A percentile compares a stretch with the other conserved stretches of the same genome.
Evolutionary conservation across 1,284 basidiomycete genomes (phyloP).

Genomic region (Fomitiporia mediterranea): DNA sequence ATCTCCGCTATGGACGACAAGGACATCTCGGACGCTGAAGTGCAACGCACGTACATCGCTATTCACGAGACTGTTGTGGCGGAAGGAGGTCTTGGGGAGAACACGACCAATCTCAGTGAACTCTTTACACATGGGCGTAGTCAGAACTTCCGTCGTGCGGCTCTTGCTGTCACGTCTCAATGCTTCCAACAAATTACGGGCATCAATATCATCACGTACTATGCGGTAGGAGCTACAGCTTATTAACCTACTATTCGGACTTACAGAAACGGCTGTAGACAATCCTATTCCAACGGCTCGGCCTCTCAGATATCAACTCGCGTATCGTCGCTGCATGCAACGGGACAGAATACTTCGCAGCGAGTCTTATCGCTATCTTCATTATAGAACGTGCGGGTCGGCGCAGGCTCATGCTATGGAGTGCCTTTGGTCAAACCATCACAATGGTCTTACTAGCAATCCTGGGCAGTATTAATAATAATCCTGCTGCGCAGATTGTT

Average conservation of each 20-base stretch:
- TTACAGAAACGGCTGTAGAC: slow-evolving; percentile 34
- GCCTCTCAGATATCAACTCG: slow-evolving; percentile 54
- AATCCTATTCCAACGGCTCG: slow-evolving; percentile 54
- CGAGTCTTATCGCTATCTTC: slow-evolving; percentile 53
- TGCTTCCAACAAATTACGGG: slow-evolving; percentile 69
- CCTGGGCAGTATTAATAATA: slow-evolving; percentile 46
- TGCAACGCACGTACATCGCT: slow-evolving; percentile 51
- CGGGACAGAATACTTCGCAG: slow-evolving; percentile 65
- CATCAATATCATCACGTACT: slow-evolving; percentile 53
- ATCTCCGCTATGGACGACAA: slow-evolving; percentile 59
- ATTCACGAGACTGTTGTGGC: slow-evolving; percentile 48
- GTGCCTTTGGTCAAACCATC: slow-evolving; percentile 50
- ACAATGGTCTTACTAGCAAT: slow-evolving; percentile 59
- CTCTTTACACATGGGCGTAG: slow-evolving; percentile 56
- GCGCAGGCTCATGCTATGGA: slow-evolving; percentile 63
- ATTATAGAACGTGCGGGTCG: slow-evolving; percentile 63
- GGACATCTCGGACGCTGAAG: slow-evolving; percentile 44
- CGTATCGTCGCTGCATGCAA: slow-evolving; percentile 67
- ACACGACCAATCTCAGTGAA: slow-evolving; percentile 35
- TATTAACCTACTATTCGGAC: neutral
- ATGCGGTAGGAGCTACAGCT: neutral
- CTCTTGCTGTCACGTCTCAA: slow-evolving; percentile 56
- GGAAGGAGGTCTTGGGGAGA: slow-evolving; percentile 27
- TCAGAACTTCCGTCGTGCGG: slow-evolving; percentile 61
- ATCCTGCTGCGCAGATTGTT: slow-evolving; percentile 43